Base-by-base conservation (phyloP, 2,329 filamentous ascomycete species). In the Ophiostoma himal-ulmi region DNA sequence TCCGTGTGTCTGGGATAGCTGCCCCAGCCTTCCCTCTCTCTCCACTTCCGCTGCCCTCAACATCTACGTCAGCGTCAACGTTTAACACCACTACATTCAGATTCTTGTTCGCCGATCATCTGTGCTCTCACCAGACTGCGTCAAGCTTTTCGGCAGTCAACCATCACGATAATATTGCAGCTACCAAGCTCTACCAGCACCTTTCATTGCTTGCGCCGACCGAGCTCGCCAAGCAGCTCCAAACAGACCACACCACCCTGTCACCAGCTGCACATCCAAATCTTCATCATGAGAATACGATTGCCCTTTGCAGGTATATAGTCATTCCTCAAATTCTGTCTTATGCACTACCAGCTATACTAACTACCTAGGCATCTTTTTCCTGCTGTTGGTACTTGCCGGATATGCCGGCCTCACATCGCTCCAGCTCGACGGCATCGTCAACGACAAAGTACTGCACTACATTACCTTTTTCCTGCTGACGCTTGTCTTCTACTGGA, bases 401-500 rank as follows among this genome's bases (percentile, higher is more conserved):
- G 93, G 87, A 73, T 96, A 94, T 78, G 85, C 90, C 73, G 93
- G 93, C 74, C 90, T 98, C 70, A 89, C 92, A 41, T 82, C 85
- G 54, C 78, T 88, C 70, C 85, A 88, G 74, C 76, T 87, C 75
- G 81, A 81, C 73, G 75, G 80, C 73, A 79, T 84, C 76, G 86
- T 94, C 78, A 93, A 96, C 83, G 94, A 97, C 85, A 98, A 99
- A 81, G 83, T 91, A 76, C 85, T 98, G 37, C 95, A 98, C 80
- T 85, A 91, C 75, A 73, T 93, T 71, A 94, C 91, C 76, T 98
- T 99, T 83, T 97, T 98, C 84, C 78, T 92, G 74, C 86, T 99
- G 69, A 97, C 94, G 20, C 80, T 91, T 74, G 82, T 86, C 75
- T 98, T 98, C 85, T 99, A 99, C 87, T 99, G 95, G 93, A 91